Conservation (phyloP, 345 rosid species). For the Acer yangbiense region DNA sequence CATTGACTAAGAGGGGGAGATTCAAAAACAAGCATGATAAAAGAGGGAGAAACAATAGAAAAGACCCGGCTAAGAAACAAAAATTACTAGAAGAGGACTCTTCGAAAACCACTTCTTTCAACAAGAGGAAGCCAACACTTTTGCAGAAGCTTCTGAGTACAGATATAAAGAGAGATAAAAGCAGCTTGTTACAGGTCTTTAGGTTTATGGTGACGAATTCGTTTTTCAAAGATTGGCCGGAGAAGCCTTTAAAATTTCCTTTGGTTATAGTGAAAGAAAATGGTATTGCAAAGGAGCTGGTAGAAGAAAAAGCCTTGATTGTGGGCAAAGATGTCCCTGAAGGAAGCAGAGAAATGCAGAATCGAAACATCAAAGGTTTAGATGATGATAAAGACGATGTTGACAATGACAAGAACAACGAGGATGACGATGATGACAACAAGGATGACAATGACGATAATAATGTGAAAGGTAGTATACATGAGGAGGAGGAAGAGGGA, state of each 20-base stretch:
- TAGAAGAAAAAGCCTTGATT: slow-evolving; percentile 28
- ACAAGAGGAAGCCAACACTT: slow-evolving; percentile 59
- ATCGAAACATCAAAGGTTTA: background rate
- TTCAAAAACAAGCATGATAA: slow-evolving; percentile 43
- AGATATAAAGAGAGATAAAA: slow-evolving; percentile 72
- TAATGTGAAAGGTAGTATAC: slow-evolving; percentile 10
- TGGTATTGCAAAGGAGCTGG: slow-evolving; percentile 32
- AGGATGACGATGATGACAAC: background rate
- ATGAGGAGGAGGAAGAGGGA: slow-evolving; percentile 49
- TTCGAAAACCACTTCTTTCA: slow-evolving; percentile 30
- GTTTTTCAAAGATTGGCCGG: slow-evolving; percentile 65
- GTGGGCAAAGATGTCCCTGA: slow-evolving; percentile 20
- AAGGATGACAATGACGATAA: background rate
- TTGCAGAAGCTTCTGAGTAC: slow-evolving; percentile 75
- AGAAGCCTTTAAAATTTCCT: slow-evolving; percentile 64
- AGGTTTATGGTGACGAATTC: slow-evolving; percentile 75
- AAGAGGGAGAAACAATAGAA: slow-evolving; percentile 49
- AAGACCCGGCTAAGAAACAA: slow-evolving; percentile 34
- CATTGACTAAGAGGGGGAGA: slow-evolving; percentile 36
- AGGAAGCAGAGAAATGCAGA: slow-evolving; percentile 14
- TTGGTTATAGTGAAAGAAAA: slow-evolving; percentile 51
- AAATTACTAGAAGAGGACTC: slow-evolving; percentile 28
- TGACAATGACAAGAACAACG: too few relatives aligned
- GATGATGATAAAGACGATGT: slow-evolving; percentile 2
- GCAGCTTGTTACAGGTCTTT: slow-evolving; percentile 62